Conservation (phyloP, 1,284 basidiomycete species). For the Stygiomarasmius scandens region DNA sequence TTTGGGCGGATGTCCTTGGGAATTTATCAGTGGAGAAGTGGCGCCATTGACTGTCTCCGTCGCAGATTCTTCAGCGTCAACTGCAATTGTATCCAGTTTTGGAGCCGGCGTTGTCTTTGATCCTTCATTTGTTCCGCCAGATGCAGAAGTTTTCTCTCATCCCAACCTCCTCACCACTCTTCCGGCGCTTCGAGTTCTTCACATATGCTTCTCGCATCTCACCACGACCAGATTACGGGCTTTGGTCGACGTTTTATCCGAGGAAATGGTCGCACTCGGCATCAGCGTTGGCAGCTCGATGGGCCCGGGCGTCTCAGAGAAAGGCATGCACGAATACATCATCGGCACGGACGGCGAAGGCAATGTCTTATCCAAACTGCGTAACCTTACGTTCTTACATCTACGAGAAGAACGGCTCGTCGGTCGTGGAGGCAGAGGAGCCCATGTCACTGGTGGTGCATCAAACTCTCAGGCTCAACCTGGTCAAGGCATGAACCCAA, state of each 20-base stretch:
- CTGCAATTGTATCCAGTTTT: neutral
- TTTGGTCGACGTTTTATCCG: constrained; percentile 48
- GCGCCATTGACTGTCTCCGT: neutral
- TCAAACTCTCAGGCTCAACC: too few relatives aligned
- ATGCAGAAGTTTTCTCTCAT: neutral
- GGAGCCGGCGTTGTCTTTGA: neutral
- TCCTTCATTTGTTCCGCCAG: neutral
- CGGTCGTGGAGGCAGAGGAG: neutral
- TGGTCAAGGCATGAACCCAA: too few relatives aligned
- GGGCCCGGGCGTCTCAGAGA: neutral
- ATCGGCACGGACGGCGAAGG: neutral
- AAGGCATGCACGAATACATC: neutral
- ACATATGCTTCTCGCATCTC: constrained; percentile 36
- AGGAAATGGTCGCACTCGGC: constrained; percentile 54
- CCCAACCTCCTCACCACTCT: neutral
- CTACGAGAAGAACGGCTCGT: neutral
- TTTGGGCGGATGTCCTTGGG: constrained; percentile 65
- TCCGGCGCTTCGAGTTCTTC: neutral
- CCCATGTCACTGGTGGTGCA: neutral
- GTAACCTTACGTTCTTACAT: neutral
- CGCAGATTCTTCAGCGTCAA: neutral
- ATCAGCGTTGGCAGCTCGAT: constrained; percentile 37
- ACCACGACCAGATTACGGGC: constrained; percentile 37
- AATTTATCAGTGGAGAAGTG: constrained; percentile 39
- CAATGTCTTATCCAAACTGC: neutral